phyloP scores from a whole-genome alignment of 305 asterid genomes.

The Plantago lanceolata region DNA sequence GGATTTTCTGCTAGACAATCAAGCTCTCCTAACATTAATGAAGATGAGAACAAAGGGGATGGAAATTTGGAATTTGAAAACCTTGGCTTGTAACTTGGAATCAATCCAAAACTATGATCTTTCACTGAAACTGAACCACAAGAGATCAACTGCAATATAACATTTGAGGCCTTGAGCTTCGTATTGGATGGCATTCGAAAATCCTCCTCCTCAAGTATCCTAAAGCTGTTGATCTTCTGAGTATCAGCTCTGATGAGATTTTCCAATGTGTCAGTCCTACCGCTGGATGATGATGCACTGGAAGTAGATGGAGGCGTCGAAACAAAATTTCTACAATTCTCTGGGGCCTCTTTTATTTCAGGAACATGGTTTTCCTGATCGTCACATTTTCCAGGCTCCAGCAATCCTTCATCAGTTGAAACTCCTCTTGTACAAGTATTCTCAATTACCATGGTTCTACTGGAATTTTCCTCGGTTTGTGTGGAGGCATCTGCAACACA shows the following conservation, averaged over 20 bases:
- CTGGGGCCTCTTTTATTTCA: slow-evolving; percentile 42
- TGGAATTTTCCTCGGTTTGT: slow-evolving; percentile 73
- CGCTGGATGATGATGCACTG: slow-evolving; percentile 73
- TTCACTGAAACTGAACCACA: slow-evolving; percentile 91
- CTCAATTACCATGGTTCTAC: slow-evolving; percentile 31
- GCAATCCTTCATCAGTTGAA: slow-evolving; percentile 65
- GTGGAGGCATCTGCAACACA: slow-evolving; percentile 92
- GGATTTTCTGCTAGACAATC: slow-evolving; percentile 73
- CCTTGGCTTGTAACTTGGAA: slow-evolving; percentile 79
- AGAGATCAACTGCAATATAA: slow-evolving; percentile 84
- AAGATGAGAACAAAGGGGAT: slow-evolving; percentile 74
- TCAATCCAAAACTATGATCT: slow-evolving; percentile 75
- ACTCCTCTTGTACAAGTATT: slow-evolving; percentile 68
- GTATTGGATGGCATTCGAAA: slow-evolving; percentile 48
- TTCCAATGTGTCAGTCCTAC: slow-evolving; percentile 81
- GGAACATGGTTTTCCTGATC: slow-evolving; percentile 30
- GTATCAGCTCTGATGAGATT: slow-evolving; percentile 80
- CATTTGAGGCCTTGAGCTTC: slow-evolving; percentile 71
- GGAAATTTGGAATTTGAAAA: slow-evolving; percentile 72
- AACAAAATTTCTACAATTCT: slow-evolving; percentile 44
- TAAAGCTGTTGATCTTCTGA: slow-evolving; percentile 72
- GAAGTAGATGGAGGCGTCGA: slow-evolving; percentile 77
- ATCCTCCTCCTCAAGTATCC: slow-evolving; percentile 82
- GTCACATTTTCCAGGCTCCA: slow-evolving; percentile 35
- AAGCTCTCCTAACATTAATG: slow-evolving; percentile 69